Percentiles rank a stretch among this genome's conserved stretches.
These are phyloP conservation scores for Mortierella sp. DNA, from an alignment of 371 early-diverging fungal species.

Conservation along the genomic window DNA sequence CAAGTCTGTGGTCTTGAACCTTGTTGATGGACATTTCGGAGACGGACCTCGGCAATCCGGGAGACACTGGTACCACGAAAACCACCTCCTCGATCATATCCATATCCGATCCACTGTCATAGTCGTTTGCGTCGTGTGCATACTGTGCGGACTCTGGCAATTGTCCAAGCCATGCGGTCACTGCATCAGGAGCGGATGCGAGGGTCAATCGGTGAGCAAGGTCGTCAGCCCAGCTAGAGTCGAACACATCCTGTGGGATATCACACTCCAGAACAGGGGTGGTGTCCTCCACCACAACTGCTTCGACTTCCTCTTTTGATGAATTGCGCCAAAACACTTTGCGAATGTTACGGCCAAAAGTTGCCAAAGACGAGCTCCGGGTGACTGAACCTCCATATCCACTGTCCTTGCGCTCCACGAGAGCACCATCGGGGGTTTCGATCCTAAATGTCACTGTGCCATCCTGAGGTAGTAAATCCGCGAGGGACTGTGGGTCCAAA, in stretches of 20 bases:
- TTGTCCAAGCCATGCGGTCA: slow-evolving; percentile 44
- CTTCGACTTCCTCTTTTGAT: slow-evolving; percentile 23
- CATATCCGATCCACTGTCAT: background rate
- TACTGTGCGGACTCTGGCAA: slow-evolving; percentile 8
- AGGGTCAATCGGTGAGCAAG: slow-evolving; percentile 28
- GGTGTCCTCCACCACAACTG: slow-evolving; percentile 23
- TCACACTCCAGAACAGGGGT: slow-evolving; percentile 38
- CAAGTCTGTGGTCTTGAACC: background rate
- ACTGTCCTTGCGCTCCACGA: slow-evolving; percentile 51
- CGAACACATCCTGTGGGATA: slow-evolving; percentile 46
- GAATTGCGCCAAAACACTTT: slow-evolving; percentile 49
- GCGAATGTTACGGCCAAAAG: slow-evolving; percentile 48
- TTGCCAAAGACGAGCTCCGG: slow-evolving; percentile 40
- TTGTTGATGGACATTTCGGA: background rate
- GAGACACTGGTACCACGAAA: background rate
- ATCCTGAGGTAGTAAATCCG: background rate
- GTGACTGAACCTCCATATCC: slow-evolving; percentile 50
- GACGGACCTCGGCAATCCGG: slow-evolving; percentile 4
- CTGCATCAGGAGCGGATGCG: slow-evolving; percentile 27
- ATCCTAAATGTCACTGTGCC: background rate
- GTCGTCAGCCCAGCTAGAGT: slow-evolving; percentile 48
- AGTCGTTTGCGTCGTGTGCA: background rate
- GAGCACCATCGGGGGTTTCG: slow-evolving; percentile 13
- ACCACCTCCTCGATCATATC: slow-evolving; percentile 6
- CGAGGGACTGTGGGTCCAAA: background rate